Evolutionary conservation across 495 filamentous ascomycete genomes (phyloP), one percentile per base, ranked within the genome.

Genomic region (Podospora didyma): DNA sequence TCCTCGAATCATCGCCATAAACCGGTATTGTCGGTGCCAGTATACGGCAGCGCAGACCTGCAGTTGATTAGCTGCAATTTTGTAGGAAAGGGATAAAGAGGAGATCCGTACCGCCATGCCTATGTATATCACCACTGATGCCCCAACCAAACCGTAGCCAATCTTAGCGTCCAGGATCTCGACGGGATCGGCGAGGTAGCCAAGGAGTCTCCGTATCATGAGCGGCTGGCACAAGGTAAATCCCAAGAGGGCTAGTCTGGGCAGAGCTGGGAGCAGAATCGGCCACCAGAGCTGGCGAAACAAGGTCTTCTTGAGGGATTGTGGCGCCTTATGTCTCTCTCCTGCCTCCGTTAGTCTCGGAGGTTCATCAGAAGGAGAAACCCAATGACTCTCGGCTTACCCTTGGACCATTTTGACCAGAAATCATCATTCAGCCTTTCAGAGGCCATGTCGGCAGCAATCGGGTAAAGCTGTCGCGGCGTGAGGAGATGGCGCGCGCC

Each of bases 1-100:
- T 0, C 79, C 82, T 28, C 83, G 72, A 2, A 80, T 67, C 78
- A 82, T 83, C 2, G 79, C 84, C 23, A 84, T 78, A 7, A 73
- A 35, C 0, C 56, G 45, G 21, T 54, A 54, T 11, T 65, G 0
- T 77, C 75, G 62, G 80, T 70, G 62, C 65, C 82, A 78, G 54
- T 80, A 75, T 23, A 61, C 28, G 17, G 58, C 58, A 4, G 51
- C 12, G 16, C 46, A 57, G n/a, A 61, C 48, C 58, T 61, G 28
- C 2, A 21, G 0, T 22, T n/a, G 31, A 17, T 45, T 19, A 12
- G 7, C 44, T 14, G 34, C 37, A 4, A 28, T 12, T 26, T 11
- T 28, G 22, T 28, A 2, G 14, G 10, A 3, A 6, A 28, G 10
- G 7, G 22, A 17, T 24, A 17, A 49, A n/a, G 20, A n/a, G 14